Base-by-base conservation (phyloP, 2,329 filamentous ascomycete species). In the Paraconiothyrium brasiliense region DNA sequence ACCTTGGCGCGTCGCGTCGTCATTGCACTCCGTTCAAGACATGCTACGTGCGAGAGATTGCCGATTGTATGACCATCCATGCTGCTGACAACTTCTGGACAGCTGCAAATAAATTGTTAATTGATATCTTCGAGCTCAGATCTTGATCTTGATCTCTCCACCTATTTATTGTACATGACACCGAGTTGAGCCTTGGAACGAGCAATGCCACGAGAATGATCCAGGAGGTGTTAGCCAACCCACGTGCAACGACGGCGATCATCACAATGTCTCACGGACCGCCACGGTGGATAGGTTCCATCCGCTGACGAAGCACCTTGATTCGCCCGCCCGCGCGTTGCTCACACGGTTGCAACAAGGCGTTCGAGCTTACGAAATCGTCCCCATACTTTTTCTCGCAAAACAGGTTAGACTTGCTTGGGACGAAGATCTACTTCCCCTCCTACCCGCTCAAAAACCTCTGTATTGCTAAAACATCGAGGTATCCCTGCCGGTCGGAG, bases 221-320 rank as follows among this genome's bases (percentile, higher is more conserved):
- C 49, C 20, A n/a, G 9, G 24, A n/a, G 9, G 24, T 22, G 14
- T 34, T 8, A 6, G 7, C 7, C 24, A 35, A 52, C 3, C 46
- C 39, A 48, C 41, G 43, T 44, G 32, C 41, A 47, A 46, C 24
- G 20, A 46, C 37, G 24, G 35, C 44, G 48, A 54, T 58, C 55
- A 50, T 22, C 55, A 58, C 32, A 55, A 61, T 43, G 32, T 43
- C 44, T 54, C 54, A 57, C 59, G 22, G 59, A 49, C 52, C 47
- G 24, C 27, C 32, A 13, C 49, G 16, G 6, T 20, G 48, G 20
- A 20, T 34, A 16, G 32, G 13, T 24, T 32, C 20, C 49, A 37
- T 20, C 30, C 32, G 30, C 49, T 51, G 49, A 52, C 49, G 49
- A 52, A 24, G 7, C 32, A 9, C 32, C 32, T 37, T 37, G 20